Evolutionary conservation across 2,329 filamentous ascomycete genomes (phyloP), one percentile per base, ranked within the genome.

Genomic region (Graphilbum ipis-grandicollis): DNA sequence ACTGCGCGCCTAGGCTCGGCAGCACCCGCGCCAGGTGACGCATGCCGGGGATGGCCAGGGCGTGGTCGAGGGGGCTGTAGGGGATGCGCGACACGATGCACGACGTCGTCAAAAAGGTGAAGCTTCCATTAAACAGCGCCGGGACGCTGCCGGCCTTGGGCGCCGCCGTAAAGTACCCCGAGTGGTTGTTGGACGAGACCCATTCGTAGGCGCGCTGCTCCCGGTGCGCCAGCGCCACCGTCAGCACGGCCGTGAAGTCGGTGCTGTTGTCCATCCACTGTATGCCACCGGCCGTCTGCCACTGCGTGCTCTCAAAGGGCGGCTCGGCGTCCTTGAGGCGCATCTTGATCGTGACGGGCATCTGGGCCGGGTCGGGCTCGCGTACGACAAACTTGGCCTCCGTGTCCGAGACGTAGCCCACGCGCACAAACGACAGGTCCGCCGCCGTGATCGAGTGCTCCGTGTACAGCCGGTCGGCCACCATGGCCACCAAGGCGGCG

Each of bases 31-130:
- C 78, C 38, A 98, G 66, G 46, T 84, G 66, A 37, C 71, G 73
- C 49, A 94, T 70, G 1, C 90, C 90, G 0, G 79, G 79, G 33
- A 94, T 80, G 10, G 79, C 68, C 3, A 96, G 65, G 0, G 88
- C 73, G 51, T 94, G 83, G 29, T 83, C 71, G n/a, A 85, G 56
- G 0, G 83, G 80, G 31, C 70, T 81, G 56, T 98, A 98, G 0
- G 90, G 90, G 39, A 96, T 84, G 15, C 84, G 79, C 10, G 80
- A 79, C 48, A 94, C 82, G 49, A 96, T 84, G 56, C 90, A 98
- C 31, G 84, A 93, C 0, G 84, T 90, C 4, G 86, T 84, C 8
- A 96, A 59, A 52, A 98, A 98, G 0, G 83, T 93, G 48, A 93
- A 88, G 39, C 74, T 76, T 30, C 76, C 77, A 35, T 75, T 66